Base-by-base conservation (phyloP, 2,329 filamentous ascomycete species). In the Emmonsiellopsis sp. region DNA sequence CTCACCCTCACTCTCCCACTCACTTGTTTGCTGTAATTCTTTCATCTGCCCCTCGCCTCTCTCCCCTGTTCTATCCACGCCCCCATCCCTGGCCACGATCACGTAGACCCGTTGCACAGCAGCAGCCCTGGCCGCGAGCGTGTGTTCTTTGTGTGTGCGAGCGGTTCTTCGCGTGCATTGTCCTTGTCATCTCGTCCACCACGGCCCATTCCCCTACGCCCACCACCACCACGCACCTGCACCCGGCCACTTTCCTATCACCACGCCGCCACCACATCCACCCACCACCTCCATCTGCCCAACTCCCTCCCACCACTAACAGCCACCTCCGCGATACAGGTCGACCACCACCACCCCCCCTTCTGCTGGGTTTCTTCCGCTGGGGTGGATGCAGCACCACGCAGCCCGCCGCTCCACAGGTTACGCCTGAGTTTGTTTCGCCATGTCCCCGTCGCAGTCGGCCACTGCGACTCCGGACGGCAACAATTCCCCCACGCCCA, bases 361-460 rank as follows among this genome's bases (percentile, higher is more conserved):
- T 26, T 26, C 20, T 26, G 20, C 20, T 26, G 20, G 20, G 20
- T 26, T 26, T 26, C 20, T 5, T 26, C 26, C 5, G 30, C 52
- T 54, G 50, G 57, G 52, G 61, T 57, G 60, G 59, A 62, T 63
- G 57, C 50, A 54, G 52, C 32, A 52, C 26, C 51, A 42, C 43
- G 54, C 54, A 34, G 45, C 26, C 15, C 48, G 45, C n/a, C 37
- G 35, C 26, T 55, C 51, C 52, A 48, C 51, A 57, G 56, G 57
- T 61, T 61, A 53, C 46, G 51, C 57, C 58, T 63, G 59, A 60
- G 58, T 55, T 57, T 58, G 58, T 55, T 57, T 58, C 59, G 62
- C 57, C 58, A 68, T 69, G 65, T 63, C 64, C 59, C 57, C 60
- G 56, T 58, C 59, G 52, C 62, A 62, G 55, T 61, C 62, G 55